Evolutionary conservation across 176 grass and related monocot genomes (phyloP).

Genomic region (Cenchrus fungigraminus): DNA sequence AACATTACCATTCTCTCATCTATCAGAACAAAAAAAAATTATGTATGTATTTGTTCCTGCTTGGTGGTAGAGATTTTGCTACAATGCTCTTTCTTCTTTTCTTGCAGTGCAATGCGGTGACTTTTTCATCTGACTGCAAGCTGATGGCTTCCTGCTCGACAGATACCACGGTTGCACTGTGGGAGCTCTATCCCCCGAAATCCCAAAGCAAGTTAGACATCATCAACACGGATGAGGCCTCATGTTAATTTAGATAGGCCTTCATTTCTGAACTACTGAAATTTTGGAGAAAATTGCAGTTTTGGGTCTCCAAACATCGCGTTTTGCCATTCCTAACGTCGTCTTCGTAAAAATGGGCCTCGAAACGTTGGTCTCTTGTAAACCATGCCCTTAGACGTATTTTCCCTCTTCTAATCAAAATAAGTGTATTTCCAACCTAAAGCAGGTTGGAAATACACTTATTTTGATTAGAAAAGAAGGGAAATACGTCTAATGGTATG

Average conservation of each 20-base stretch:
- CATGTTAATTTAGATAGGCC: not conserved
- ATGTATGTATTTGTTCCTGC: not conserved
- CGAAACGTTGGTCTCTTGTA: too few species aligned
- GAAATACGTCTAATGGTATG: too few species aligned
- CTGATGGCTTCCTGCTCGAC: slow-evolving; percentile 86
- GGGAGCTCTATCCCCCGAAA: slow-evolving; percentile 84
- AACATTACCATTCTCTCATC: not conserved
- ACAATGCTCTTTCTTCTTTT: not conserved
- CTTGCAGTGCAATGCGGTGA: slow-evolving; percentile 75
- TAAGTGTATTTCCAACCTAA: too few species aligned
- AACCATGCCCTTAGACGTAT: too few species aligned
- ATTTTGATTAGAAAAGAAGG: too few species aligned
- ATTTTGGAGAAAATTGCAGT: too few species aligned
- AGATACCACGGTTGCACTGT: slow-evolving; percentile 76
- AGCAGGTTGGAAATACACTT: too few species aligned
- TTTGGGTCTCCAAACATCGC: too few species aligned
- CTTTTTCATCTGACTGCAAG: slow-evolving; percentile 79
- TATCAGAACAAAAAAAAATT: not conserved
- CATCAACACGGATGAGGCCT: not conserved
- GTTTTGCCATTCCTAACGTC: too few species aligned
- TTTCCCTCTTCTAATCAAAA: too few species aligned
- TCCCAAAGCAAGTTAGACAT: not conserved
- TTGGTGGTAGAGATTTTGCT: not conserved
- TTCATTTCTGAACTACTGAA: not conserved
- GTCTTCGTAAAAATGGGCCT: too few species aligned